Evolutionary conservation across 768 basidiomycete species (phyloP), one percentile per base, ranked within the genome.

Genomic region (Lentinula lateritia): DNA sequence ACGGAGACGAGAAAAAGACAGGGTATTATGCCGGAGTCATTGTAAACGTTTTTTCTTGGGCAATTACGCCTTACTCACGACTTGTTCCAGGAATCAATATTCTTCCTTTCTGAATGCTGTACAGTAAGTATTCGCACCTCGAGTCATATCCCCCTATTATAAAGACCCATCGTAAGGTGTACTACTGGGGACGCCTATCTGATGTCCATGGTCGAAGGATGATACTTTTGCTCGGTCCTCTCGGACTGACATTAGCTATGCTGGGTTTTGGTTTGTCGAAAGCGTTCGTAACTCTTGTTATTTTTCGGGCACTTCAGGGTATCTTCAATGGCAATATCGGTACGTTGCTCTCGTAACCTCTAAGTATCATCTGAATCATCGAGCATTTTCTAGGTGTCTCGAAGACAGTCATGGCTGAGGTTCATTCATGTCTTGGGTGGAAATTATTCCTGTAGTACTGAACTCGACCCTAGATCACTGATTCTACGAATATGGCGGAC

Each of bases 281-380:
- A 39, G 64, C 53, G 4, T 74, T 71, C 52, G 61, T 55, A 58
- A 62, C 66, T 2, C 61, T 74, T 16, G 65, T 74, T 4, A 20
- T 70, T 20, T 71, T 62, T 42, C 64, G 72, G 0, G 67, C 65
- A 32, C 53, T 66, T 9, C 70, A 73, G 38, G 73, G 73, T 8
- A 68, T 68, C 10, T 68, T 74, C 20, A 73, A 72, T 63, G 73
- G 74, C 2, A 72, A 73, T 42, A 69, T 74, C 5, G 73, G 71
- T 62, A 57, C 18, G 57, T 36, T 23, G 23, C 36, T 56, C 0
- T 12, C 41, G 34, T 23, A 7, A 18, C 10, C 39, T 32, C 6
- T 15, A 5, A 16, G 6, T 2, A 1, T 63, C 20, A 12, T 32
- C n/a, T 28, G 6, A 41, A 18, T 7, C 23, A 34, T 35, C 1